Evolutionary conservation across 1,284 basidiomycete species (phyloP), one percentile per base, ranked within the genome.

Genomic region (Boletus austroedulis): DNA sequence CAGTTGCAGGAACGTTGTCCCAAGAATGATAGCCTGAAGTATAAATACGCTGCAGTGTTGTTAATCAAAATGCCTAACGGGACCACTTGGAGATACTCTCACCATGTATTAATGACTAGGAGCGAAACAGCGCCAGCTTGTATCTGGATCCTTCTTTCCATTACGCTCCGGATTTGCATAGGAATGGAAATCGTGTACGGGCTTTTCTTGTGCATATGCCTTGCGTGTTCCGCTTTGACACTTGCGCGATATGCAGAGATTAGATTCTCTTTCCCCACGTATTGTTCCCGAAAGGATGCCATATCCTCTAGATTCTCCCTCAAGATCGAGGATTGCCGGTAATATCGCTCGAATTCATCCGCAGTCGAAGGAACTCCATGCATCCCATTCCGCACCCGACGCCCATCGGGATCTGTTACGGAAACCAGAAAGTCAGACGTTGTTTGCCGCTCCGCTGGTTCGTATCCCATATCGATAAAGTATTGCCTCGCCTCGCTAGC

Each of bases 1-100:
- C 50, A 88, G 75, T 6, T 82, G 77, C 61, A 87, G 78, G 77
- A 92, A 96, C 36, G 89, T 81, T 1, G 88, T 90, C 14, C 93
- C 92, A 57, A 89, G 79, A 63, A 93, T 89, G 56, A 92, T 68
- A 11, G 80, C 87, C 72, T 90, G 87, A 44, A 86, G 65, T n/a
- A 86, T 62, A 63, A 81, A 86, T 8, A 80, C 71, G 6, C 68
- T 73, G 14, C 1, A 32, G 12, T 10, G 0, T 43, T 21, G 5
- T 59, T 10, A 29, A 54, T 68, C 77, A 82, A 31, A 49, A 63
- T 12, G 65, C 67, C 41, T 64, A 67, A 31, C 26, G 43, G 5
- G n/a, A 23, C 31, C 29, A 32, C 12, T n/a, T n/a, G n/a, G 15
- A 32, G 15, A 7, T 9, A 34, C 23, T 53, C 73, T 57, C 32